phyloP scores from a whole-genome alignment of 192 early-diverging fungal species.

The Gamsiella multidivaricata region DNA sequence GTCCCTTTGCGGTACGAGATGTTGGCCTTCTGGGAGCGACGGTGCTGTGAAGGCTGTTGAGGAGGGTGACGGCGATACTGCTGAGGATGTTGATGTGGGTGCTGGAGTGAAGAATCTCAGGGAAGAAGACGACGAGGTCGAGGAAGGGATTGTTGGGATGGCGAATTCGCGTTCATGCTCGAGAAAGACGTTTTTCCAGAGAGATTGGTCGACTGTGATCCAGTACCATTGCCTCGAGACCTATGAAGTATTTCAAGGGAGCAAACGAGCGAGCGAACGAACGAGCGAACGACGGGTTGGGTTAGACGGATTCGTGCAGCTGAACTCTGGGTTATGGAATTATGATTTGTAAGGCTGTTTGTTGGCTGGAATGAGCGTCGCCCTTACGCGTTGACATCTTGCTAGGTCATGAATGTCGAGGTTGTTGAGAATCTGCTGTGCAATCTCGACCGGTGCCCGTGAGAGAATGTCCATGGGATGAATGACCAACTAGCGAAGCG shows the following conservation, averaged over 20 bases:
- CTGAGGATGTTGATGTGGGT: background rate
- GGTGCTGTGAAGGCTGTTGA: background rate
- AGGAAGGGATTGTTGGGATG: slow-evolving; percentile 6
- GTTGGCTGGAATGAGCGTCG: too few species aligned
- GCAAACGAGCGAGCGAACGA: background rate
- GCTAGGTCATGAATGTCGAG: slow-evolving; percentile 38
- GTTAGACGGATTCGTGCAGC: too few species aligned
- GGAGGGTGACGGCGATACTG: background rate
- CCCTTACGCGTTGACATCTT: slow-evolving; percentile 37
- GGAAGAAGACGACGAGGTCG: background rate
- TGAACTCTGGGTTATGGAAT: too few species aligned
- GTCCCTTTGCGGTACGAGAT: background rate
- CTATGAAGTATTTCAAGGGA: background rate
- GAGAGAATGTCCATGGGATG: slow-evolving; percentile 39
- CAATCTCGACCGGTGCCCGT: slow-evolving; percentile 34
- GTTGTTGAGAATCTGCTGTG: slow-evolving; percentile 37
- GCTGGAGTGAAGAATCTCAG: too few species aligned
- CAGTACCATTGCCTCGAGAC: slow-evolving; percentile 52
- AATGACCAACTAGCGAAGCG: too few species aligned
- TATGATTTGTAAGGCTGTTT: too few species aligned
- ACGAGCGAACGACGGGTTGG: too few species aligned
- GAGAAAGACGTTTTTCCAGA: slow-evolving; percentile 27
- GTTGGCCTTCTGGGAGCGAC: too few species aligned
- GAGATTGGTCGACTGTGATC: slow-evolving; percentile 39
- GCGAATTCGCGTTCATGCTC: slow-evolving; percentile 24